phyloP scores from a whole-genome alignment of 495 filamentous ascomycete genomes.

The Penicillium tannophilum region DNA sequence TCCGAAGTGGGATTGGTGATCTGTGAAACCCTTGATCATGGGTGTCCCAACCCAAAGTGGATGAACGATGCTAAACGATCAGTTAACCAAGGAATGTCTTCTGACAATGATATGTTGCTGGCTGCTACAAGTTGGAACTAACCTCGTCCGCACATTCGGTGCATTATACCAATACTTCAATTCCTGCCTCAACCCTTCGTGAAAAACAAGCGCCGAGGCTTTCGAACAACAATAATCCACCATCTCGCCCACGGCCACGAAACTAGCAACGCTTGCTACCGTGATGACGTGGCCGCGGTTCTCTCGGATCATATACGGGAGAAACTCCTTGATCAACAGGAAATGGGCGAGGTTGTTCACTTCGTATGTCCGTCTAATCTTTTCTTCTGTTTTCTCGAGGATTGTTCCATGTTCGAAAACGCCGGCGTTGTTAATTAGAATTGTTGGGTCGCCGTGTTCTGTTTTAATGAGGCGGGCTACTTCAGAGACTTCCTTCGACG shows the following conservation, averaged over 20 bases:
- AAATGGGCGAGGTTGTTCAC: slow-evolving; percentile 54
- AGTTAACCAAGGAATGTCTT: background rate
- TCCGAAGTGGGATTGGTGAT: slow-evolving; percentile 52
- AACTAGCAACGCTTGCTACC: slow-evolving; percentile 51
- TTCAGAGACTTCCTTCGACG: background rate
- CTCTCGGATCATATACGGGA: slow-evolving; percentile 53
- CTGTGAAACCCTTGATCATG: slow-evolving; percentile 57
- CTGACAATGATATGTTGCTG: no score
- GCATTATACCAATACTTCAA: slow-evolving; percentile 28
- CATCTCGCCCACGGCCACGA: slow-evolving; percentile 49
- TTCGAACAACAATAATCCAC: slow-evolving; percentile 59
- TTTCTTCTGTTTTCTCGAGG: slow-evolving; percentile 4
- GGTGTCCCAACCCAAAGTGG: slow-evolving; percentile 56
- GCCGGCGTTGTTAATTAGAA: slow-evolving; percentile 10
- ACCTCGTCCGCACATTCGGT: slow-evolving; percentile 29
- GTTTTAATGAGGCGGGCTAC: background rate
- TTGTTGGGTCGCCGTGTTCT: background rate
- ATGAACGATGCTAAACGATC: slow-evolving; percentile 22
- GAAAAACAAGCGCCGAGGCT: slow-evolving; percentile 53
- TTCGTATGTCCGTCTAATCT: slow-evolving; percentile 2
- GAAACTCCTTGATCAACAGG: slow-evolving; percentile 49
- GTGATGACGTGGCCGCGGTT: slow-evolving; percentile 57
- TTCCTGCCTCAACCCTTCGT: slow-evolving; percentile 40
- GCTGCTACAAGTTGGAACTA: background rate
- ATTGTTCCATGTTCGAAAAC: background rate